These are phyloP conservation scores for Talaromyces pinophilus DNA, from an alignment of 2,329 filamentous ascomycete genomes.

Conservation along the genomic window DNA sequence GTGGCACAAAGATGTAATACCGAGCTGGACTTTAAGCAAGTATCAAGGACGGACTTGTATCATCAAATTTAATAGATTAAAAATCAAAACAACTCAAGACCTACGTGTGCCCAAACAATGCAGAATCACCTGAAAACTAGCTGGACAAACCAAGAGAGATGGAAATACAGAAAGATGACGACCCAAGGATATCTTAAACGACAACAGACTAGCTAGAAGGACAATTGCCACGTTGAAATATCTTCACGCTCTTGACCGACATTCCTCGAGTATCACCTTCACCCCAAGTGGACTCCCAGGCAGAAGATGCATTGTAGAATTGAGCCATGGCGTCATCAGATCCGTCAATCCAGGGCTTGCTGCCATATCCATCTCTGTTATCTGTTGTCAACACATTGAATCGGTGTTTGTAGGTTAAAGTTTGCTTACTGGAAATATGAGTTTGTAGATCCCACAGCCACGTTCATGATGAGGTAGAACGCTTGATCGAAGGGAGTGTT, in stretches of 20 bases:
- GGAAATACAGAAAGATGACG: background rate
- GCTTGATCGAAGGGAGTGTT: constrained; percentile 22
- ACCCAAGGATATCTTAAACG: background rate
- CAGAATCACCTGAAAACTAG: background rate
- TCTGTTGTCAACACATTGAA: background rate
- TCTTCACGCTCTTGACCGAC: constrained; percentile 19
- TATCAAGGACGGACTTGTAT: background rate
- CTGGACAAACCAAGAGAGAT: background rate
- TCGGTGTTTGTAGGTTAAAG: background rate
- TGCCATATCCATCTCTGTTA: constrained; percentile 17
- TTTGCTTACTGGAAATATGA: constrained; percentile 20
- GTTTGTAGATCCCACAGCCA: constrained; percentile 13
- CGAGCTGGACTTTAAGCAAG: background rate
- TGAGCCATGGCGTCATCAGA: constrained; percentile 16
- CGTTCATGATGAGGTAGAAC: constrained; percentile 22
- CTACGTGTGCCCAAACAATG: background rate
- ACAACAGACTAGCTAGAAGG: background rate
- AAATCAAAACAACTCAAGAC: background rate
- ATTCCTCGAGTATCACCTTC: constrained; percentile 17
- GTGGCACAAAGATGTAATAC: background rate
- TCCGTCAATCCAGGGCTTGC: constrained; percentile 20
- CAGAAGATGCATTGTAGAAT: constrained; percentile 20
- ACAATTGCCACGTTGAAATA: constrained; percentile 19
- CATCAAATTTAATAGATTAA: background rate
- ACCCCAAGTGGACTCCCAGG: constrained; percentile 21